Evolutionary conservation across 768 basidiomycete species (phyloP), one percentile per base, ranked within the genome.

Genomic region (Amanita pallidorosea): DNA sequence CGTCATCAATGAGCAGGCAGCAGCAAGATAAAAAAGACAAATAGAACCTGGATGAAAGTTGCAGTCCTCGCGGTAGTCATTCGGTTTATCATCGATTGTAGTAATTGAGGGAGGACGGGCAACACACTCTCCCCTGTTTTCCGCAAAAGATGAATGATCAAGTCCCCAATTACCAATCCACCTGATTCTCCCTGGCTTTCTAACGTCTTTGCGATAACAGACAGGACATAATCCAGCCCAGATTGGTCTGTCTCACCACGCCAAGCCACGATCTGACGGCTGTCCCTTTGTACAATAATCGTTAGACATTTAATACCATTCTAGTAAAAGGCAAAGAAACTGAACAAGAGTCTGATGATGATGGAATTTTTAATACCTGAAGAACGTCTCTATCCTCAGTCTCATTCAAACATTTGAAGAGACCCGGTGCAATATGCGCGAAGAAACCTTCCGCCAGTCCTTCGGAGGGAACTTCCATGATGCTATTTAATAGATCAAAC

Each of bases 141-240:
- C 22, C 95, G 77, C 45, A 99, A 72, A 22, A 98, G 71, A 58
- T 97, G 93, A 56, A 98, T 88, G 61, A 99, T 88, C 38, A 99
- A 73, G 60, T 98, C 95, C 17, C 96, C 96, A 43, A 97, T 85
- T 47, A 88, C 85, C 18, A 98, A 76, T 8, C 94, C 95, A 36
- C 88, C 92, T 0, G 93, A 86, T 65, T 99, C 96, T 54, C 92
- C 88, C 55, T 88, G 80, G 53, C 73, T 79, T 51, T 81, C 77
- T 23, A 99, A 71, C 41, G 88, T 76, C 54, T 78, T 81, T 23
- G 85, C 89, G 33, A 97, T 80, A 37, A 96, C 69, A 11, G 74
- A 72, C 42, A 97, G 72, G 13, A 88, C 75, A 53, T 81, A 74
- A 33, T 85, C 79, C 8, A 97, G 76, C 12, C 95, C 95, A 23